Base-by-base conservation (phyloP, 2,329 filamentous ascomycete species). In the Didymella lethalis region DNA sequence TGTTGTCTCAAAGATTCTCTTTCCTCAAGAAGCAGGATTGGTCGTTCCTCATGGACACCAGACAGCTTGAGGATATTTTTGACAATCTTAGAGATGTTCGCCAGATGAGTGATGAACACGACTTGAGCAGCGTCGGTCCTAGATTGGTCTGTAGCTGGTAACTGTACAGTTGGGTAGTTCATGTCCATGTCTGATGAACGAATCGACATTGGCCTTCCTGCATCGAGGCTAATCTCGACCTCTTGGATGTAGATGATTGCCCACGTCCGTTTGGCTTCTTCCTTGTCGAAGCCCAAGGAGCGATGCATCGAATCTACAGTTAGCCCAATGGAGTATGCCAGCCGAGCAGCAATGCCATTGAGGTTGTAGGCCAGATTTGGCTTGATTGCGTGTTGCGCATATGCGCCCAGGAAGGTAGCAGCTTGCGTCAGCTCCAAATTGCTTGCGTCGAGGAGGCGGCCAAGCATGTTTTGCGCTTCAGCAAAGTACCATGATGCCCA, bases 1-100 rank as follows among this genome's bases (percentile, higher is more conserved):
- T 43, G 28, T 40, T 40, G n/a, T 40, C 36, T 28, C 14, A 43
- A n/a, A 32, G 48, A 40, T 26, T 43, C 36, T 51, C 48, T 51
- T 12, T 40, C 38, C n/a, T 51, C 48, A 40, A 51, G 26, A 44
- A 44, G 18, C 48, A 51, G 23, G 23, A 44, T 25, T 5, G 41
- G 6, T 25, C 20, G 20, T 31, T 46, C 18, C 7, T 40, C 36
- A 23, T 23, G 36, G 18, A 40, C 36, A 40, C 36, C 36, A 12
- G 36, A 40, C 3, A 40, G 18, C 10, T 40, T 40, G n/a, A 40
- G 36, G 18, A 40, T 40, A 4, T 36, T 36, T n/a, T n/a, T 36
- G 14, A 36, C 16, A 8, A 36, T 36, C 6, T 36, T 36, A 36
- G 32, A 36, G 32, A 40, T 40, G 36, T 18, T 40, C n/a, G n/a